Evolutionary conservation across 768 basidiomycete species (phyloP).

Genomic region (Rickenella mellea): DNA sequence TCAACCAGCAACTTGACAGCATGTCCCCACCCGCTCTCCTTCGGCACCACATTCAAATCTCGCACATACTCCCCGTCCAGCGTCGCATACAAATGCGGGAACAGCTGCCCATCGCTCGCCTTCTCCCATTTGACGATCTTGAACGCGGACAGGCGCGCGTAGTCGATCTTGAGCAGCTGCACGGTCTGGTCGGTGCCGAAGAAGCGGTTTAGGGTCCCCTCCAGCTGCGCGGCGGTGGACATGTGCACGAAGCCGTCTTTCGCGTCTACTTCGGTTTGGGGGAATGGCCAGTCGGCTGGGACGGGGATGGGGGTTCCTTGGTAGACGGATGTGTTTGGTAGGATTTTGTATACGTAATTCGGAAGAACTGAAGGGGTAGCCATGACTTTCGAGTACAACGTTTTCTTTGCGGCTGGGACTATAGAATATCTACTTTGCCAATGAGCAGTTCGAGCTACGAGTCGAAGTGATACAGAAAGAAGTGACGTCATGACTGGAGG

Average conservation of each 20-base stretch:
- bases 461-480: too few relatives aligned
- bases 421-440: too few relatives aligned
- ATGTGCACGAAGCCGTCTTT: slow-evolving; percentile 40
- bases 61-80: not conserved
- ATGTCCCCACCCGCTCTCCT: not conserved
- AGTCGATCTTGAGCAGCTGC: slow-evolving; percentile 4
- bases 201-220: slow-evolving; percentile 28
- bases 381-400: too few relatives aligned
- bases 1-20: not conserved
- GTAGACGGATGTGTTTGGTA: slow-evolving; percentile 17
- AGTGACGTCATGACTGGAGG: too few relatives aligned
- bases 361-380: slow-evolving; percentile 8
- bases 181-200: slow-evolving; percentile 18
- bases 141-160: not conserved
- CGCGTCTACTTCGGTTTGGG: slow-evolving; percentile 28
- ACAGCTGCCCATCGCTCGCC: not conserved
- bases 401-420: too few relatives aligned
- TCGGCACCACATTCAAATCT: not conserved
- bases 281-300: slow-evolving; percentile 25
- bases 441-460: too few relatives aligned
- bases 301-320: slow-evolving; percentile 15
- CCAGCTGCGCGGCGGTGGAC: slow-evolving; percentile 28
- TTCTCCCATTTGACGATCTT: not conserved
- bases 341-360: slow-evolving; percentile 28
- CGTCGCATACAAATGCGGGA: not conserved